Evolutionary conservation across 345 rosid species (phyloP).

Genomic region (Citrus cavaleriei): DNA sequence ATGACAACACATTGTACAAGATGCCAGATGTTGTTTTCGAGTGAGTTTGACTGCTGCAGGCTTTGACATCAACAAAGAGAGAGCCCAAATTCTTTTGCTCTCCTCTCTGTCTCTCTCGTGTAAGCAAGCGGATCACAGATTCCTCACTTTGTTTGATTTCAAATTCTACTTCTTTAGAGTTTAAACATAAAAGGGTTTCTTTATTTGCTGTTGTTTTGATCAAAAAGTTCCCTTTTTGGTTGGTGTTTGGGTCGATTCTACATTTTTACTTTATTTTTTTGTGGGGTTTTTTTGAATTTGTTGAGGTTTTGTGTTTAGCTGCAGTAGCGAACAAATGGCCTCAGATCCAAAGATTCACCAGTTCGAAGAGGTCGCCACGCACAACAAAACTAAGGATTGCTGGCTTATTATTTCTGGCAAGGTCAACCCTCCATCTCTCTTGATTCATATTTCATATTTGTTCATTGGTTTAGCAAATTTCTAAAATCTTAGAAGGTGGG

Average conservation of each 20-base stretch:
- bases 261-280: not conserved
- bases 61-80: not conserved
- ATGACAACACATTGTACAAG: too few species aligned
- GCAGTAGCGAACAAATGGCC: slow-evolving; percentile 51
- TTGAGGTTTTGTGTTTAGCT: slow-evolving; percentile 16
- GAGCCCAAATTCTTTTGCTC: not conserved
- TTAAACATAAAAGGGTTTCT: too few species aligned
- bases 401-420: slow-evolving; percentile 89
- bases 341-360: slow-evolving; percentile 49
- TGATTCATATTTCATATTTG: not conserved
- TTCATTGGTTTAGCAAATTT: not conserved
- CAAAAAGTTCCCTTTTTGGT: not conserved
- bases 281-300: slow-evolving; percentile 22
- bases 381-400: slow-evolving; percentile 84
- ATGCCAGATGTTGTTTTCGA: not conserved
- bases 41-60: not conserved
- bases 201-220: not conserved
- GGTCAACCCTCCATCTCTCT: slow-evolving; percentile 48
- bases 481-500: not conserved
- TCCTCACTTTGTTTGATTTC: slow-evolving; percentile 4
- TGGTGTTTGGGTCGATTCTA: not conserved
- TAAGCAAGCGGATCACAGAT: slow-evolving; percentile 3
- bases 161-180: not conserved
- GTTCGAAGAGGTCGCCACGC: slow-evolving; percentile 75
- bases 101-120: not conserved